Evolutionary conservation across 1,284 basidiomycete species (phyloP), one percentile per base, ranked within the genome.

Genomic region (Ceratobasidium sp.): DNA sequence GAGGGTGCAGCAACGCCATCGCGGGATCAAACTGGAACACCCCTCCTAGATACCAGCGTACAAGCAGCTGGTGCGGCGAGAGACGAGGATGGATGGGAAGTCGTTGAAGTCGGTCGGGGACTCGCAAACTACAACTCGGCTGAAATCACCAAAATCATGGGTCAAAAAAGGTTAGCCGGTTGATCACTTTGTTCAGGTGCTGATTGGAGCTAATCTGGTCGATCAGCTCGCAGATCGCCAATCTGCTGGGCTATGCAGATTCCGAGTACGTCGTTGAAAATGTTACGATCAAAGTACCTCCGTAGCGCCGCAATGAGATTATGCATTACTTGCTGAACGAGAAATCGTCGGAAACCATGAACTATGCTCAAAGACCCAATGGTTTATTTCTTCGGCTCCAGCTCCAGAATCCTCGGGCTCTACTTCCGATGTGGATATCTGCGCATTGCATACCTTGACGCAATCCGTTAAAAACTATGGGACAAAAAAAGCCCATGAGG

Each of bases 211-310:
- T 75, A 58, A 72, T 73, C 38, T 21, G 25, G n/a, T 54, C 59
- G 36, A 16, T 5, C 78, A 96, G 96, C 77, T 90, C 93, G 0
- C 86, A 92, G 73, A 90, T 98, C 53, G 83, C 89, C 16, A 87
- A 90, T 75, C 79, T 95, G 9, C 81, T 99, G 48, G 96, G 95
- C 0, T 98, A 98, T 80, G 92, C 92, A 21, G 96, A 98, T 79
- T 94, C 94, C 42, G 95, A 98, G 78, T 95, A 98, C 81, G 93
- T 98, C 44, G 96, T 97, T 3, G 96, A 98, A 78, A 92, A 94
- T 77, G 90, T 96, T 76, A 92, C 91, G 2, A 89, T 92, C 56
- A 71, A 33, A 51, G 67, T 61, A 42, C 67, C 56, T 23, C 67
- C 67, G 46, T 71, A 54, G n/a, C 12, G 21, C 23, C 18, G 14